Base-by-base conservation (phyloP, 371 early-diverging fungal species). In the Chytridium lagenaria region DNA sequence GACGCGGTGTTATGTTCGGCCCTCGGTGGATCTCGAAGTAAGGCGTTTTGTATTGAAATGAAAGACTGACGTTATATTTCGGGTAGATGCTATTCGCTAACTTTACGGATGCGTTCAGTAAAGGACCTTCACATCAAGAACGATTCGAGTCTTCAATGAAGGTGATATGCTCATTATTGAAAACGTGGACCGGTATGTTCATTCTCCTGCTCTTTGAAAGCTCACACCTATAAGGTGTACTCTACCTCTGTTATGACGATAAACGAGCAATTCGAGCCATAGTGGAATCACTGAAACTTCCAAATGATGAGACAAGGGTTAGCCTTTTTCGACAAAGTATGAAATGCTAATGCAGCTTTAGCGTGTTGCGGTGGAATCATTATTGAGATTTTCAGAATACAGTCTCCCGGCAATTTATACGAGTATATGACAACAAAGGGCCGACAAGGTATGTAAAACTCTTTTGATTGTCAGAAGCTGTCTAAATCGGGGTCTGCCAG, bases 301-400 rank as follows among this genome's bases (percentile, higher is more conserved):
- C 95, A 5, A 82, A 84, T 30, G 92, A 90, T 34, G 95, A 93
- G 61, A 91, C 90, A 19, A 81, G 90, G 84, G 93, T 92, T 82
- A 38, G 68, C 28, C 19, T 33, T 39, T 1, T n/a, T 26, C 26
- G 7, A 51, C 22, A 50, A 19, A 23, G 19, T 2, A 26, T 55
- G 7, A n/a, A 26, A 34, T 40, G 52, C 37, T 65, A 22, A 0
- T n/a, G n/a, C n/a, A n/a, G n/a, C n/a, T n/a, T 50, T 50, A 93
- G 92, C 91, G 88, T 88, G 79, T 91, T 36, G 80, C 91, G 10
- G 78, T 93, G 64, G 91, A 92, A 64, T 89, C 92, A 89, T 93
- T 67, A 92, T 91, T 72, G 88, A 92, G 34, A 85, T 94, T 10
- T 94, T 94, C 71, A 83, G 90, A 68, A 87, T 92, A 16, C 23